These are phyloP conservation scores for Vanrija pseudolonga DNA, from an alignment of 1,284 basidiomycete genomes.

Conservation along the genomic window DNA sequence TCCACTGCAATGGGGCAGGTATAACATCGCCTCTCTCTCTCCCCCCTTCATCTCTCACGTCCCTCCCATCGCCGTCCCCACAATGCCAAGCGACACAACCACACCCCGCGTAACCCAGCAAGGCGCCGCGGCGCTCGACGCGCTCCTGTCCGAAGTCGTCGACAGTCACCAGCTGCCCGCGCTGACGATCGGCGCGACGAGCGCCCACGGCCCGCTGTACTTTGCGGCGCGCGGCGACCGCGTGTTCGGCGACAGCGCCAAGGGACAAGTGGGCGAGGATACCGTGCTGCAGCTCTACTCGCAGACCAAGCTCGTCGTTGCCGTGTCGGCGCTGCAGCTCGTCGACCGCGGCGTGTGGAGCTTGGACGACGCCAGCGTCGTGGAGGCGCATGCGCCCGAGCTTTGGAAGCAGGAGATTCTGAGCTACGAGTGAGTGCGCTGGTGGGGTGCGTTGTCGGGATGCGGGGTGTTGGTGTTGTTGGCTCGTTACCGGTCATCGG, in stretches of 20 bases:
- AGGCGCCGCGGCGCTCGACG: constrained; percentile 22
- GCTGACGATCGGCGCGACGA: constrained; percentile 27
- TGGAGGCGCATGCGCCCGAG: constrained; percentile 29
- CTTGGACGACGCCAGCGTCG: constrained; percentile 27
- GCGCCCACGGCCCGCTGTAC: constrained; percentile 28
- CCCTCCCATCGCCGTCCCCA: too few relatives aligned
- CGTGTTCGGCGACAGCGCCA: constrained; percentile 22
- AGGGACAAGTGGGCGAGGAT: constrained; percentile 24
- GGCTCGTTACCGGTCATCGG: too few relatives aligned
- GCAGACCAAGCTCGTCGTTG: constrained; percentile 42
- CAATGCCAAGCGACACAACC: neutral
- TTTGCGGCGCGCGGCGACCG: constrained; percentile 26
- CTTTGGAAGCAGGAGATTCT: constrained; percentile 25
- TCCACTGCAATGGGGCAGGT: too few relatives aligned
- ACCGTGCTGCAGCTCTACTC: constrained; percentile 28
- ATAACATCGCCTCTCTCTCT: too few relatives aligned
- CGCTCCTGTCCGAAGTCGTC: constrained; percentile 18
- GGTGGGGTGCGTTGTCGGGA: too few relatives aligned
- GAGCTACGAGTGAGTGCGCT: neutral
- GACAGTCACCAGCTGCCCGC: constrained; percentile 24
- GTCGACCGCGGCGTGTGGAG: constrained; percentile 34
- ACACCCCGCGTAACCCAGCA: neutral
- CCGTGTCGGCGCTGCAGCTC: constrained; percentile 38
- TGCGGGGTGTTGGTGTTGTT: too few relatives aligned
- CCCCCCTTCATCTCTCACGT: too few relatives aligned